A percentile compares a stretch with the other conserved stretches of the same genome.
Conservation (phyloP, 805 yeast genomes). For the Zygoascus bituminiphila region DNA sequence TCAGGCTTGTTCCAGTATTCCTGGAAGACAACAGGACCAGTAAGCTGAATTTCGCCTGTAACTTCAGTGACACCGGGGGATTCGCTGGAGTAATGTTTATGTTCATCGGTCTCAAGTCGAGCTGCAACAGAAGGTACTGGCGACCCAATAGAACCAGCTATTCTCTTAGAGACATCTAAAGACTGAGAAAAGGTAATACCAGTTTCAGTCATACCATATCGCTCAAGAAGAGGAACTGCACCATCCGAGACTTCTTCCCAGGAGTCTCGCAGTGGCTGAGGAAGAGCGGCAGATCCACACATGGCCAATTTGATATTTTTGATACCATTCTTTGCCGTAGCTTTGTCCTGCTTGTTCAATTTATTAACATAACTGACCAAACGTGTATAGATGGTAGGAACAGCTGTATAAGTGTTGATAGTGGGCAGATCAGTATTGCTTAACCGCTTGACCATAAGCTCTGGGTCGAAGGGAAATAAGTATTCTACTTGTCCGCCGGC, state of each 20-base stretch:
- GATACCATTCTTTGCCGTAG: constrained; percentile 13
- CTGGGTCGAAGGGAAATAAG: constrained; percentile 26
- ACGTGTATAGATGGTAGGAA: constrained; percentile 28
- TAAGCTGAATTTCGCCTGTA: constrained; percentile 43
- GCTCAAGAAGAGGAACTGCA: constrained; percentile 25
- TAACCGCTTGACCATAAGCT: constrained; percentile 15
- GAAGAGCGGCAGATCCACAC: constrained; percentile 32
- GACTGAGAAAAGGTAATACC: constrained; percentile 30
- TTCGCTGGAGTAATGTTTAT: constrained; percentile 14
- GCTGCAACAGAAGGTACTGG: constrained; percentile 28
- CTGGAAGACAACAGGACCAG: constrained; percentile 48
- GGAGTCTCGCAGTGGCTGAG: constrained; percentile 25
- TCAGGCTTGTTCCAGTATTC: constrained; percentile 42
- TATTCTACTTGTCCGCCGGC: constrained; percentile 28
- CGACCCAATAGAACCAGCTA: constrained; percentile 25
- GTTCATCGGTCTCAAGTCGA: constrained; percentile 23
- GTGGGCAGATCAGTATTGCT: constrained; percentile 19
- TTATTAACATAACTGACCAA: constrained; percentile 18
- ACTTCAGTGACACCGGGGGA: constrained; percentile 9
- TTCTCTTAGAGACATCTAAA: constrained; percentile 18
- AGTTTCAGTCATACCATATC: constrained; percentile 32
- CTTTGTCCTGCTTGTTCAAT: constrained; percentile 12
- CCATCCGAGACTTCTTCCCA: constrained; percentile 26
- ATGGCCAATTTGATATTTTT: constrained; percentile 23
- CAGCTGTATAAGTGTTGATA: constrained; percentile 29